Base-by-base conservation (phyloP, 2,329 filamentous ascomycete genomes). In the Penicillium sp. region DNA sequence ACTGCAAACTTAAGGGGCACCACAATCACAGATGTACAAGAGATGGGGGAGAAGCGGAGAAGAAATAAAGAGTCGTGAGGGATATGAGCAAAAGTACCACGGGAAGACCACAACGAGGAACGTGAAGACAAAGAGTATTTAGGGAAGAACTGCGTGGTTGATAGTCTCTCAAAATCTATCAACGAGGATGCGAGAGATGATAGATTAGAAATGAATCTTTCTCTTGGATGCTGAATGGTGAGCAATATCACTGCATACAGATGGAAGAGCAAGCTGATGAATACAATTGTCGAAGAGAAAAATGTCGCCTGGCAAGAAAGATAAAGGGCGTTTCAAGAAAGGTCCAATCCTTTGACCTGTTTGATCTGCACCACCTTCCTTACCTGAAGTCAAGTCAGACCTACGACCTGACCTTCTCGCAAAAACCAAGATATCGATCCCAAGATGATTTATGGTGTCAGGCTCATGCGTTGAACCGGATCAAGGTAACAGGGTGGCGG, bases 171-270 rank as follows among this genome's bases (percentile, higher is more conserved):
- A 25, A 41, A 56, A 51, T 56, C 63, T 64, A 64, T 62, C 55
- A 54, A 58, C 49, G 55, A 57, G 55, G 57, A 56, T 62, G 55
- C 49, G 56, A 57, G 53, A 58, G 59, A 58, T 57, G 55, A 62
- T 63, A 47, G 57, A 63, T 54, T 62, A 51, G 58, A 54, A 55
- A 60, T 52, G 58, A 52, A 53, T 58, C 55, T 63, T 54, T 57
- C 55, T 56, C 57, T 66, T 65, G 58, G 51, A 62, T 61, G 59
- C 50, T 60, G 61, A 54, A 57, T 50, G 56, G 52, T 60, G 57
- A 63, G 57, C 54, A 51, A 55, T 60, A 57, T 60, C 62, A 63
- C 65, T 69, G 67, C 57, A 69, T 68, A 71, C 64, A 70, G 63
- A 66, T 60, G 55, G 64, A 64, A 20, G 56, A 61, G 53, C 46